Evolutionary conservation across 495 filamentous ascomycete species (phyloP).

Genomic region (Massariosphaeria phaeospora): DNA sequence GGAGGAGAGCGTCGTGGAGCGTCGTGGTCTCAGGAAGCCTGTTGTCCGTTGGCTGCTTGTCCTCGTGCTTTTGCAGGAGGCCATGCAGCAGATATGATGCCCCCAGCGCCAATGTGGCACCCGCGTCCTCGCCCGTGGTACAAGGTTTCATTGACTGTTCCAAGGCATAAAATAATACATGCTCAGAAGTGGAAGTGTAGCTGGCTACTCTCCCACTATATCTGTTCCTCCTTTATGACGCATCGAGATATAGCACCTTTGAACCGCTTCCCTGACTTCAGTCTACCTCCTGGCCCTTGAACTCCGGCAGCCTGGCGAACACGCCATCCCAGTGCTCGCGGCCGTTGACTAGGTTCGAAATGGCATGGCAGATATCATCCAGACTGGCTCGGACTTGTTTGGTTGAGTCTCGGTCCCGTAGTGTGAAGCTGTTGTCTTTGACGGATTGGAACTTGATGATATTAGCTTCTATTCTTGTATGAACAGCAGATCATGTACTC

Average conservation of each 20-base stretch:
- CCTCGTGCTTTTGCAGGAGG: too few species aligned
- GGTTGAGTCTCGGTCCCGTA: conserved; percentile 55
- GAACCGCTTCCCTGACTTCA: conserved; percentile 33
- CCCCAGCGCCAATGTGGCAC: background rate
- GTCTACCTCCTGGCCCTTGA: conserved; percentile 63
- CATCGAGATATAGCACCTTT: conserved; percentile 19
- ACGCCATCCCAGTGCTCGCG: conserved; percentile 63
- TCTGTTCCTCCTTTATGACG: conserved; percentile 1
- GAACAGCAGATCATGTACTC: conserved; percentile 47
- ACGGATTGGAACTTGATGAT: conserved; percentile 62
- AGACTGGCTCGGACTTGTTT: conserved; percentile 62
- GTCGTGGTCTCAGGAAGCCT: too few species aligned
- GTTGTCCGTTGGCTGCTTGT: too few species aligned
- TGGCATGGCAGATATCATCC: conserved; percentile 60
- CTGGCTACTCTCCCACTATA: background rate
- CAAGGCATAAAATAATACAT: too few species aligned
- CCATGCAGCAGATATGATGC: background rate
- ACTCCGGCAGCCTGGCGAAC: conserved; percentile 56
- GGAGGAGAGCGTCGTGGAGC: background rate
- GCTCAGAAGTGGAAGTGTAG: background rate
- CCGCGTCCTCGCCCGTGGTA: too few species aligned
- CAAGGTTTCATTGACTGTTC: too few species aligned
- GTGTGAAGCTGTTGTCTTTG: conserved; percentile 62
- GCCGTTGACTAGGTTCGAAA: conserved; percentile 57
- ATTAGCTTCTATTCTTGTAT: conserved; percentile 48